Conservation (phyloP, 805 yeast genomes). For the Komagataella phaffii region DNA sequence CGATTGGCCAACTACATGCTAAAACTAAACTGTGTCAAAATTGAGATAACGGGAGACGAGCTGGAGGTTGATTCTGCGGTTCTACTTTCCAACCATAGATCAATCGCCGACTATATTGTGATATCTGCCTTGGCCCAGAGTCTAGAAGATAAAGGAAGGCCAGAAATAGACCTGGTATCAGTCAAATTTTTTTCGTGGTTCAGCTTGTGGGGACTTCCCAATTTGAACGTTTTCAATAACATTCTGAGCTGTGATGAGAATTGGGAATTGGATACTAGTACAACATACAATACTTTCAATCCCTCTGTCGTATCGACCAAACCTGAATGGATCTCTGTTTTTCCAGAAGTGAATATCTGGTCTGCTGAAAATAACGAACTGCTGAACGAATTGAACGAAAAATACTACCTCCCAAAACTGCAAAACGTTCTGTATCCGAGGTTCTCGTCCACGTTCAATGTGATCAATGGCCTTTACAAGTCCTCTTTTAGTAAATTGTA, state of each 20-base stretch:
- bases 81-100: constrained; percentile 44
- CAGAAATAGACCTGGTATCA: constrained; percentile 9
- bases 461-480: constrained; percentile 26
- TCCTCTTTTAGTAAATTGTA: constrained; percentile 31
- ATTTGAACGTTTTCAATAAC: constrained; percentile 28
- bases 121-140: constrained; percentile 27
- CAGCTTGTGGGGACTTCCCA: constrained; percentile 47
- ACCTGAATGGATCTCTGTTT: constrained; percentile 53
- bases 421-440: constrained; percentile 67
- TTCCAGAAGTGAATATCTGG: constrained; percentile 78
- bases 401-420: constrained; percentile 47
- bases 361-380: constrained; percentile 29
- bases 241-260: constrained; percentile 55
- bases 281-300: constrained; percentile 12
- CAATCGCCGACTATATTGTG: constrained; percentile 52
- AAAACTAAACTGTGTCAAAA: constrained; percentile 21
- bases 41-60: constrained; percentile 29
- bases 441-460: constrained; percentile 41
- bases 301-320: constrained; percentile 22
- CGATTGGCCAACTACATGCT: constrained; percentile 16
- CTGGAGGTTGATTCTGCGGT: constrained; percentile 22
- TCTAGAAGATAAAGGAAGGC: constrained; percentile 4
- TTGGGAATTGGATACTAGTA: constrained; percentile 36
- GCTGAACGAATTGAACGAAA: constrained; percentile 42
- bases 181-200: constrained; percentile 67